Percentiles rank a stretch among this genome's conserved stretches.
Evolutionary conservation across 1,284 basidiomycete genomes (phyloP).

Genomic region (Cystobasidium pallidum): DNA sequence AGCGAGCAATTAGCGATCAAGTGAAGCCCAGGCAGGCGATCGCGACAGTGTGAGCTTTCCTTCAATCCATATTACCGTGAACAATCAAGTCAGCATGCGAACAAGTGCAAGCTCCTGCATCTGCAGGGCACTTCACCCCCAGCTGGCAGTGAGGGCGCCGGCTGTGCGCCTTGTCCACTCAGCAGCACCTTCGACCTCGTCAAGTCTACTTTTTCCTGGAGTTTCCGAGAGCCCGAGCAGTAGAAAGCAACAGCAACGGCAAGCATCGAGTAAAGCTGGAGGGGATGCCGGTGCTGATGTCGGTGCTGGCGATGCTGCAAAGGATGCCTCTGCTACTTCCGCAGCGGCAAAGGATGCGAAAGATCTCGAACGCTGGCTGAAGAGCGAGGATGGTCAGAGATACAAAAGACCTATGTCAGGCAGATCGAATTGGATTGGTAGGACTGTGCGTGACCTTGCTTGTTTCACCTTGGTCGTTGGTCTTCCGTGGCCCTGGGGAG

Average conservation of each 20-base stretch:
- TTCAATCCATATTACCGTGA: not conserved
- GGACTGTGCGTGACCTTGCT: constrained; percentile 16
- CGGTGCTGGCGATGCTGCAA: not conserved
- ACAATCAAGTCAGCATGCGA: constrained; percentile 4
- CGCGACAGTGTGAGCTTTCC: not conserved
- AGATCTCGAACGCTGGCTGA: constrained; percentile 38
- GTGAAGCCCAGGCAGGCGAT: no score
- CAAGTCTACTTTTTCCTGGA: constrained; percentile 7
- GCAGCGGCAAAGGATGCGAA: not conserved
- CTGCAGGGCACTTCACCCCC: constrained; percentile 4
- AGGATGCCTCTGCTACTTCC: not conserved
- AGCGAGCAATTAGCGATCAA: no score
- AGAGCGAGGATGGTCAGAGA: constrained; percentile 31
- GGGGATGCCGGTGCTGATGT: not conserved
- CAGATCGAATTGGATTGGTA: constrained; percentile 44
- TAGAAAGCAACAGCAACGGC: constrained; percentile 2
- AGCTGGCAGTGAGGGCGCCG: constrained; percentile 4
- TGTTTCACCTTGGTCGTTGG: not conserved
- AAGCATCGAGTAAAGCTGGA: constrained; percentile 18
- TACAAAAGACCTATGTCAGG: constrained; percentile 40
- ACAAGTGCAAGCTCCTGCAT: constrained; percentile 28
- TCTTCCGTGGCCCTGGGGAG: not conserved
- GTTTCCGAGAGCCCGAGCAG: no score
- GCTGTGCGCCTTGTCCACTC: not conserved
- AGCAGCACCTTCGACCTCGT: constrained; percentile 3